Base-by-base conservation (phyloP, 257 asterid species). In the Euphrasia confusa region DNA sequence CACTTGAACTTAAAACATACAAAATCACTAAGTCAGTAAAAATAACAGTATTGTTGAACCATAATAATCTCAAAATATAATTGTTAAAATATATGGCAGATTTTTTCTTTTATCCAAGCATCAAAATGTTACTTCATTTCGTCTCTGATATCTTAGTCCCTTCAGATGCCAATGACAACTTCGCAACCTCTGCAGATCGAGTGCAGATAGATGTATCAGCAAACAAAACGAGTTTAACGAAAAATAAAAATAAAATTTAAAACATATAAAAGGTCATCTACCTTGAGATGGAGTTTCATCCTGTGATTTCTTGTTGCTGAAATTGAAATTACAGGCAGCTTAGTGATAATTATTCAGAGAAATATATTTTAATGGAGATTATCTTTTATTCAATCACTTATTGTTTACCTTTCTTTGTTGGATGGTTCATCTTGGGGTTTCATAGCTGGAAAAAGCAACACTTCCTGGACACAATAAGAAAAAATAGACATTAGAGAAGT, bases 381-480 rank as follows among this genome's bases (percentile, higher is more conserved):
- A 50, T 14, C 44, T 0, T 18, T 5, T 50, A 8, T 18, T 14
- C 1, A 50, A 50, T 50, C 21, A 47, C 14, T 12, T 4, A 3
- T 47, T 3, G 5, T 14, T 15, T 50, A 50, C 56, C 89, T 72
- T 63, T 86, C 94, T 69, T 84, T 78, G 54, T 70, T 62, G 5
- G 83, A 17, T 56, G 95, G 82, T 42, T 87, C 95, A 6, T 83
- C 95, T 72, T 87, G 97, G 48, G 96, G 93, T 69, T 85, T 90
- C 97, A 90, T 87, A 15, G 97, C 96, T 10, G 96, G 97, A 48
- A 84, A 90, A 61, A 90, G 88, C 52, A 90, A 66, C 32, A 90
- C 97, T 74, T 87, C 96, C 97, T 89, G 94, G 53, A 49, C 11
- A 50, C 30, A 50, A 50, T 17, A 50, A 50, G 28, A 2, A 50